These are phyloP conservation scores for Cercophora scortea DNA, from an alignment of 495 filamentous ascomycete species.

Conservation along the genomic window DNA sequence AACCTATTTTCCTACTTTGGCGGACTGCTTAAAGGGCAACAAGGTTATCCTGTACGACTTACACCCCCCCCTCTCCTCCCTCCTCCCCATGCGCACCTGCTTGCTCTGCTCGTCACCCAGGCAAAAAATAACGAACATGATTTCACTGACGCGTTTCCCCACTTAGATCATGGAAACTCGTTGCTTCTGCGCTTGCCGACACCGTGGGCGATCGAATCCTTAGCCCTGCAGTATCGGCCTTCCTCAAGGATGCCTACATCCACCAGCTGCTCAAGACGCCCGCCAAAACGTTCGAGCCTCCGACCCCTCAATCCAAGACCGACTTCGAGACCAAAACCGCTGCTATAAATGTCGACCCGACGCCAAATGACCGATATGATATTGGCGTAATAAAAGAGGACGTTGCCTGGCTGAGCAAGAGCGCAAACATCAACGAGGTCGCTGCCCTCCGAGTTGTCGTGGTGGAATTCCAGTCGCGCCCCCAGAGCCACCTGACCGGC, in stretches of 20 bases:
- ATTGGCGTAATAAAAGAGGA: constrained; percentile 80
- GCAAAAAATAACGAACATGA: background rate
- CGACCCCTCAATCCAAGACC: constrained; percentile 52
- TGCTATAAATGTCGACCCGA: constrained; percentile 77
- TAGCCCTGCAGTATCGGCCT: constrained; percentile 45
- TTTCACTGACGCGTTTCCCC: constrained; percentile 43
- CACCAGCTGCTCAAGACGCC: constrained; percentile 57
- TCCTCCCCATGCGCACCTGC: background rate
- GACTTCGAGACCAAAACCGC: constrained; percentile 84
- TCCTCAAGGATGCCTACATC: constrained; percentile 60
- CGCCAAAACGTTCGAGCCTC: constrained; percentile 51
- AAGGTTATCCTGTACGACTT: constrained; percentile 32
- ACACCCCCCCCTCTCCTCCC: constrained; percentile 34
- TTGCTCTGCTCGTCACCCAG: background rate
- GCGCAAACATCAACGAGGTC: constrained; percentile 70
- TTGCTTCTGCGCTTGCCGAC: constrained; percentile 57
- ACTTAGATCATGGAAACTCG: constrained; percentile 67
- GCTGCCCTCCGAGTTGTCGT: constrained; percentile 72
- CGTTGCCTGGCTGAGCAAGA: constrained; percentile 73
- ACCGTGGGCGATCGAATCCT: constrained; percentile 39
- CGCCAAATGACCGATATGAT: constrained; percentile 58
- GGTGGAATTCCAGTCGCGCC: constrained; percentile 74
- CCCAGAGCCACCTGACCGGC: constrained; percentile 54
- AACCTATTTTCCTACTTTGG: constrained; percentile 41
- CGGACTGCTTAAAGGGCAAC: constrained; percentile 38